Conservation (phyloP, 2,329 filamentous ascomycete genomes). For the Trichoderma sp. region DNA sequence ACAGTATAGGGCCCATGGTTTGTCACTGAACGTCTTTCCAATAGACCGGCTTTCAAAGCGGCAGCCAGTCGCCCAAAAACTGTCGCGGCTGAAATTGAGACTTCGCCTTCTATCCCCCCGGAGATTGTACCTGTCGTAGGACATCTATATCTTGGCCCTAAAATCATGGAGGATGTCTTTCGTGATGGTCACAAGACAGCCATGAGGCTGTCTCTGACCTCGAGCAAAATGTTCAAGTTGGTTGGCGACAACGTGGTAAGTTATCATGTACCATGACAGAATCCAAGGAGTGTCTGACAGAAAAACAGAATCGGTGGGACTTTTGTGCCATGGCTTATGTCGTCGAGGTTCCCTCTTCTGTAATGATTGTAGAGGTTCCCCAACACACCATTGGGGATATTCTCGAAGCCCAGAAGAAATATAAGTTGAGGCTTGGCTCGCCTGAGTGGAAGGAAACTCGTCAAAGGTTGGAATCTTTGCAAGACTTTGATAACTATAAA, state of each 20-base stretch:
- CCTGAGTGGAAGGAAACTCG: neutral
- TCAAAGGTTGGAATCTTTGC: neutral
- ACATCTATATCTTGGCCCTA: constrained; percentile 22
- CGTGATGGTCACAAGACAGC: constrained; percentile 27
- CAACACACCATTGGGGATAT: constrained; percentile 27
- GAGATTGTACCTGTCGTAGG: neutral
- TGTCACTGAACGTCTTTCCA: neutral
- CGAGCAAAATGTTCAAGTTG: constrained; percentile 25
- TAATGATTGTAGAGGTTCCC: constrained; percentile 29
- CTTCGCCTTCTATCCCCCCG: neutral
- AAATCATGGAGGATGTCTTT: constrained; percentile 23
- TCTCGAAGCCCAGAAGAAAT: neutral
- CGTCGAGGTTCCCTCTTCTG: constrained; percentile 22
- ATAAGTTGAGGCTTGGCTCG: constrained; percentile 15
- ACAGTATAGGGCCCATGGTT: neutral
- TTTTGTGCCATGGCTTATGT: constrained; percentile 23
- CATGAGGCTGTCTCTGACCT: constrained; percentile 25
- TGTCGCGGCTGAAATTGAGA: neutral
- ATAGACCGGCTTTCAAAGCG: neutral
- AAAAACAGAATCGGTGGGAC: constrained; percentile 30
- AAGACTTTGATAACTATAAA: neutral
- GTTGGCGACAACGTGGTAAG: constrained; percentile 28
- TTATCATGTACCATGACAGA: neutral
- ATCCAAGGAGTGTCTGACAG: neutral
- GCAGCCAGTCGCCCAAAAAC: neutral